A percentile compares a stretch with the other conserved stretches of the same genome.
These are phyloP conservation scores for Bodo saltans DNA, from an alignment of 78 protist genomes.

Conservation along the genomic window DNA sequence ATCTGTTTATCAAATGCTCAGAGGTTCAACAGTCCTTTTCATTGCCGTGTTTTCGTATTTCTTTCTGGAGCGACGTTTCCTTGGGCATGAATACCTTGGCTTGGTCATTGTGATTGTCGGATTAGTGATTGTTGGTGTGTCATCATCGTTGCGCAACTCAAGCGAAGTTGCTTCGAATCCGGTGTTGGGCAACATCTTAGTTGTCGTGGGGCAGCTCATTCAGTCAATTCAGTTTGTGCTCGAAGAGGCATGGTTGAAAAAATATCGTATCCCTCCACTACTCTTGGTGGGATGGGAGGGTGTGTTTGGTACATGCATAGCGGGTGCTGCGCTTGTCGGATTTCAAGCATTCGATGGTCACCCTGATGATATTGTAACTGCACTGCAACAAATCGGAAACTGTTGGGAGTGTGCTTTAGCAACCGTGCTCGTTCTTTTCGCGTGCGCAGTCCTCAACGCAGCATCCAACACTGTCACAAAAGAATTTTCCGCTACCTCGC, in stretches of 20 bases:
- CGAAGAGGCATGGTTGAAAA: conserved; percentile 2
- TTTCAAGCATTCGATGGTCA: background rate
- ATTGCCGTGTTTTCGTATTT: conserved; percentile 47
- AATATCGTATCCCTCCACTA: background rate
- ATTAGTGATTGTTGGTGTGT: conserved; percentile 37
- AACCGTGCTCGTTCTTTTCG: background rate
- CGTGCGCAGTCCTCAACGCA: conserved; percentile 35
- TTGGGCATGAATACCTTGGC: conserved; percentile 18
- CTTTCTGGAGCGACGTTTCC: conserved; percentile 17
- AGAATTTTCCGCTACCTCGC: conserved; percentile 14
- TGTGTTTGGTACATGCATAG: background rate
- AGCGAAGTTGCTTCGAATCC: background rate
- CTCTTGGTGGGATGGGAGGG: conserved; percentile 30
- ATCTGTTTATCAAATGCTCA: conserved; percentile 52
- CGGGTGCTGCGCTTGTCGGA: background rate
- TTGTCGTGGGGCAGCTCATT: conserved; percentile 1
- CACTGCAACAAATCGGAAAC: too few species aligned
- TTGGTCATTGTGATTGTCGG: conserved; percentile 35
- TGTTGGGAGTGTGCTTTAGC: conserved; percentile 4
- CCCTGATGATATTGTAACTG: background rate
- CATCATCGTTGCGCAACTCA: background rate
- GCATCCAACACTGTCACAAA: conserved; percentile 41
- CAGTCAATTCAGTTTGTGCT: background rate
- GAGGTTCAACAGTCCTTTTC: conserved; percentile 55
- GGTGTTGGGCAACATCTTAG: background rate